These are phyloP conservation scores for Salix viminalis DNA, from an alignment of 345 rosid species.

Conservation along the genomic window DNA sequence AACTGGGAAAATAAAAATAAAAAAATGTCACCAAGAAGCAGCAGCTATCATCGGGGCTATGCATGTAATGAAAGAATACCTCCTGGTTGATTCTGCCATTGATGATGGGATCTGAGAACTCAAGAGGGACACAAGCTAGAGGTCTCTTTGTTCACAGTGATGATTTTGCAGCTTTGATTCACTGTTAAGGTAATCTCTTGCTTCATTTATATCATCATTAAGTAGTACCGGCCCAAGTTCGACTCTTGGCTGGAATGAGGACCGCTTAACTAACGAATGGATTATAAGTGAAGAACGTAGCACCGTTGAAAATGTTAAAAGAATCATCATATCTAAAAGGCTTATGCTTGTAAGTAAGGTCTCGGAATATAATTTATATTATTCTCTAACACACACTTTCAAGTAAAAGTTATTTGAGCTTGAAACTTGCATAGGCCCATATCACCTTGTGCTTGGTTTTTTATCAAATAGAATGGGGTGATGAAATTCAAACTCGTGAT, in stretches of 20 bases:
- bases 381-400: accelerated
- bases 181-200: not conserved
- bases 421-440: no score
- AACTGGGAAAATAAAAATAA: not conserved
- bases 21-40: not conserved
- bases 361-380: no score
- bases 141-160: not conserved
- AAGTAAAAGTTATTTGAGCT: no score
- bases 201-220: not conserved
- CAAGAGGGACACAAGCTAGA: not conserved
- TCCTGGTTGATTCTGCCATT: constrained; percentile 11
- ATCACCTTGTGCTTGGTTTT: no score
- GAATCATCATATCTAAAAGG: no score
- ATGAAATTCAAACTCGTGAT: no score
- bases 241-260: no score
- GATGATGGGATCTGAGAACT: not conserved
- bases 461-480: no score
- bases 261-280: no score
- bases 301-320: no score
- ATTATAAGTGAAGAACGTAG: no score
- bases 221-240: not conserved
- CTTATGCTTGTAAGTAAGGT: no score
- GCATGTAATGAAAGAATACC: not conserved
- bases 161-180: not conserved
- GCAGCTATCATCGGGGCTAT: not conserved